Conservation (phyloP, 805 yeast species). For the Yamadazyma sp. region DNA sequence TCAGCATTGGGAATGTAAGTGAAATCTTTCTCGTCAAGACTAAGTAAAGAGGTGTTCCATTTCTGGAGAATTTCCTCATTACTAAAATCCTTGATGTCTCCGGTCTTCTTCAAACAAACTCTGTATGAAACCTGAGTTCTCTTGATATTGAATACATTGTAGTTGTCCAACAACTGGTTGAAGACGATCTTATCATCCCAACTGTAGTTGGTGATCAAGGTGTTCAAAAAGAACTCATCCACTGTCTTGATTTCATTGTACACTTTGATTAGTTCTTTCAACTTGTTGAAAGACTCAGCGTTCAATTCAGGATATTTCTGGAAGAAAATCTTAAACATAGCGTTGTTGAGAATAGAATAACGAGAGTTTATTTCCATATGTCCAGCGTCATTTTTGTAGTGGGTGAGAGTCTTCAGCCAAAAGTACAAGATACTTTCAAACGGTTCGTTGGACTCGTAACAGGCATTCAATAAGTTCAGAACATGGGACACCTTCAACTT, state of each 20-base stretch:
- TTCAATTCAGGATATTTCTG: slow-evolving; percentile 51
- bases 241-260: slow-evolving; percentile 58
- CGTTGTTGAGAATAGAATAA: slow-evolving; percentile 68
- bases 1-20: slow-evolving; percentile 75
- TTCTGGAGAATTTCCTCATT: slow-evolving; percentile 50
- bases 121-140: slow-evolving; percentile 72
- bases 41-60: slow-evolving; percentile 52
- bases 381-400: slow-evolving; percentile 43
- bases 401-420: slow-evolving; percentile 62
- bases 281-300: slow-evolving; percentile 53
- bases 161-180: slow-evolving; percentile 61
- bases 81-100: slow-evolving; percentile 55
- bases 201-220: slow-evolving; percentile 61
- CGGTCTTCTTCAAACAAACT: slow-evolving; percentile 69
- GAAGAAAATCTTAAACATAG: slow-evolving; percentile 69
- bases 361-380: slow-evolving; percentile 50
- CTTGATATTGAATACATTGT: slow-evolving; percentile 53
- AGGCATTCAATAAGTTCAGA: slow-evolving; percentile 59
- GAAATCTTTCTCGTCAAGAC: slow-evolving; percentile 54
- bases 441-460: slow-evolving; percentile 55
- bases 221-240: slow-evolving; percentile 82
- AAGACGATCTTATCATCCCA: slow-evolving; percentile 71
- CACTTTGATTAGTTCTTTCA: slow-evolving; percentile 54
- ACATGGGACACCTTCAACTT: slow-evolving; percentile 73
- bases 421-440: slow-evolving; percentile 57